Evolutionary conservation across 2,329 filamentous ascomycete genomes (phyloP).

Genomic region (Monosporascus sp.): DNA sequence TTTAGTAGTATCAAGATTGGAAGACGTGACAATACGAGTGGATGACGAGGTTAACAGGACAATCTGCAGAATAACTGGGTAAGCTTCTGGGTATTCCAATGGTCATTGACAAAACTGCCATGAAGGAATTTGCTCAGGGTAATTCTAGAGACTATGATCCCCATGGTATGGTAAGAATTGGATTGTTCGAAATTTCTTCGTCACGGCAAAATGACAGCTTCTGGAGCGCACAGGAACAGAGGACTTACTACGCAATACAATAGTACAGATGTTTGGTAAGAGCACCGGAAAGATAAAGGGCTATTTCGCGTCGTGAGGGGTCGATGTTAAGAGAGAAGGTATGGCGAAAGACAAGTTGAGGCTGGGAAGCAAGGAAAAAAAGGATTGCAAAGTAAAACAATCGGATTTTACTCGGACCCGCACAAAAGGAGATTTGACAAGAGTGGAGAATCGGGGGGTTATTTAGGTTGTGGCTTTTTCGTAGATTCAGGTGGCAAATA

Average conservation of each 20-base stretch:
- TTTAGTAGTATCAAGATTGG: slow-evolving; percentile 25
- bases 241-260: not conserved
- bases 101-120: not conserved
- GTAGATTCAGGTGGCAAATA: too few species aligned
- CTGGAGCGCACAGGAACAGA: not conserved
- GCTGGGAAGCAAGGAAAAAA: slow-evolving; percentile 1
- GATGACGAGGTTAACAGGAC: not conserved
- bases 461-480: not conserved
- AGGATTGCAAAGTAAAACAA: slow-evolving; percentile 4
- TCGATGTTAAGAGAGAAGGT: too few species aligned
- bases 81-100: slow-evolving; percentile 7
- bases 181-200: slow-evolving; percentile 52
- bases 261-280: not conserved
- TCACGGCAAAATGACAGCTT: slow-evolving; percentile 31
- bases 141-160: slow-evolving; percentile 49
- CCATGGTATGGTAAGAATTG: slow-evolving; percentile 56
- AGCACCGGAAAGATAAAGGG: not conserved
- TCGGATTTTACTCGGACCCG: too few species aligned
- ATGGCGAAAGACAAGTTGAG: not conserved
- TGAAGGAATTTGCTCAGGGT: slow-evolving; percentile 44
- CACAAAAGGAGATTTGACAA: too few species aligned
- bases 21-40: not conserved
- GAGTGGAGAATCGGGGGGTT: slow-evolving; percentile 7
- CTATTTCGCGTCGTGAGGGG: too few species aligned
- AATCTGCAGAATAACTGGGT: slow-evolving; percentile 1